phyloP scores from a whole-genome alignment of 2,329 filamentous ascomycete genomes.

The Botrytis medusae region DNA sequence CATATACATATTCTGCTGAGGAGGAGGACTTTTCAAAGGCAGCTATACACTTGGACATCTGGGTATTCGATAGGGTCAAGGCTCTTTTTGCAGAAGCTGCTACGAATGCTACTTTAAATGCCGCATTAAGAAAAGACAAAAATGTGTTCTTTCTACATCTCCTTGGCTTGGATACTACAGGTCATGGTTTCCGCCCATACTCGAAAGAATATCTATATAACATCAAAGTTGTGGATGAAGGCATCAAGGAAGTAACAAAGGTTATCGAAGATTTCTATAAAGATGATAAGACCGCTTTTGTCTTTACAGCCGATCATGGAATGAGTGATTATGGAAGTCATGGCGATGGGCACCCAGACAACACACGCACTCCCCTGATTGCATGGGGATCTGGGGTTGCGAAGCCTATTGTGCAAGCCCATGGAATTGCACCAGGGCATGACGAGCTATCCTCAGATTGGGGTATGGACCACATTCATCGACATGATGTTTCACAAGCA shows the following conservation, averaged over 20 bases:
- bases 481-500: conserved; percentile 90
- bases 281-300: conserved; percentile 83
- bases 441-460: conserved; percentile 91
- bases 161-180: conserved; percentile 86
- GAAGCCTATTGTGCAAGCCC: conserved; percentile 60
- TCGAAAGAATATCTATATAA: conserved; percentile 95
- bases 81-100: conserved; percentile 79
- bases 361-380: conserved; percentile 90
- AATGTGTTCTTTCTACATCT: conserved; percentile 94
- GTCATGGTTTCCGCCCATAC: conserved; percentile 84
- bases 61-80: conserved; percentile 96
- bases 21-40: conserved; percentile 88
- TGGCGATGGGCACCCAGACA: conserved; percentile 95
- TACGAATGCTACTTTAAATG: conserved; percentile 72
- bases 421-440: conserved; percentile 70
- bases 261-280: conserved; percentile 83
- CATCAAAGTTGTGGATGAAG: conserved; percentile 89
- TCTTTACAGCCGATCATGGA: conserved; percentile 97
- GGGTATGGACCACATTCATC: conserved; percentile 74
- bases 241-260: conserved; percentile 79
- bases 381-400: conserved; percentile 92
- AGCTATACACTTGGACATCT: conserved; percentile 78
- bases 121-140: conserved; percentile 75
- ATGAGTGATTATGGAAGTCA: conserved; percentile 99
- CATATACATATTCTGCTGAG: conserved; percentile 80